phyloP scores from a whole-genome alignment of 2,329 filamentous ascomycete genomes.

The Apiospora rasikravindrae region DNA sequence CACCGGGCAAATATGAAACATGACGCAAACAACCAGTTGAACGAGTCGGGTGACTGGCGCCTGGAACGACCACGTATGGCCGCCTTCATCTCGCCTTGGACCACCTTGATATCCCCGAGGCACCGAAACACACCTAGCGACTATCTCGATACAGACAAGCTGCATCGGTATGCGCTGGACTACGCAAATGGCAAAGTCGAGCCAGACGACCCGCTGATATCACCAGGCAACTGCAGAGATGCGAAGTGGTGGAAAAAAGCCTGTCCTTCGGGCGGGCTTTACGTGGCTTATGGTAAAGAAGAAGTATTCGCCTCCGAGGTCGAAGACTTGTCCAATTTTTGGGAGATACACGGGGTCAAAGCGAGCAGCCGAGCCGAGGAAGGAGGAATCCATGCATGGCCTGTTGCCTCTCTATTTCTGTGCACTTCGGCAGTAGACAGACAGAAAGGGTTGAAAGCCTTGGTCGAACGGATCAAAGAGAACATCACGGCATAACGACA shows the following conservation, averaged over 20 bases:
- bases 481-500: slow-evolving; percentile 28
- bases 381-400: slow-evolving; percentile 82
- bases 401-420: slow-evolving; percentile 69
- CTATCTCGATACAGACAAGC: slow-evolving; percentile 70
- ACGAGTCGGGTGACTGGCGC: slow-evolving; percentile 42
- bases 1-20: slow-evolving; percentile 58
- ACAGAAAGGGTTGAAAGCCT: slow-evolving; percentile 53
- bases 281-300: slow-evolving; percentile 74
- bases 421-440: slow-evolving; percentile 54
- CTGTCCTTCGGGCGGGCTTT: slow-evolving; percentile 69
- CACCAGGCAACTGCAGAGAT: slow-evolving; percentile 74
- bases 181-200: slow-evolving; percentile 63
- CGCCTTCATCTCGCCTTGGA: slow-evolving; percentile 81
- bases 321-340: slow-evolving; percentile 59
- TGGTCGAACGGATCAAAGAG: slow-evolving; percentile 46
- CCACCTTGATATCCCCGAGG: slow-evolving; percentile 70
- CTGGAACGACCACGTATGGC: slow-evolving; percentile 56
- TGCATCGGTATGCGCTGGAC: slow-evolving; percentile 73
- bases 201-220: slow-evolving; percentile 62
- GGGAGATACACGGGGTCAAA: slow-evolving; percentile 58
- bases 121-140: slow-evolving; percentile 75
- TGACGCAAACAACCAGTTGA: slow-evolving; percentile 34
- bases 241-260: slow-evolving; percentile 69
- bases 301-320: slow-evolving; percentile 80
- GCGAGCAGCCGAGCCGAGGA: slow-evolving; percentile 65